Evolutionary conservation across 1,284 basidiomycete species (phyloP).

Genomic region (Malassezia caprae): DNA sequence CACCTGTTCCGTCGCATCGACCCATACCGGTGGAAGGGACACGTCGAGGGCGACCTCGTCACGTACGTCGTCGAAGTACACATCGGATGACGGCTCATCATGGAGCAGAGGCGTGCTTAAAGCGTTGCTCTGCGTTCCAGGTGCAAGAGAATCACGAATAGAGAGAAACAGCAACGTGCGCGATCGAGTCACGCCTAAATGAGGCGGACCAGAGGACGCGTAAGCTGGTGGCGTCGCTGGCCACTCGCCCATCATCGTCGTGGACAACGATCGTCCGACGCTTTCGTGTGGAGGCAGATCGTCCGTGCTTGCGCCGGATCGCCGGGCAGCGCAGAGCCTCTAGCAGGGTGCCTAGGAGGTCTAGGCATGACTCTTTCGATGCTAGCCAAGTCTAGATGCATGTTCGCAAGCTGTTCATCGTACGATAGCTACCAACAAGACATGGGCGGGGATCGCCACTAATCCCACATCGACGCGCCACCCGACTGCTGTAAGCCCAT

Average conservation of each 20-base stretch:
- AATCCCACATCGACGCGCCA: constrained; percentile 9
- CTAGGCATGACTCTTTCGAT: too few relatives aligned
- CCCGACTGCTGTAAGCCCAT: constrained; percentile 11
- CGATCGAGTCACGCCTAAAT: constrained; percentile 59
- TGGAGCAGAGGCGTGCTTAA: constrained; percentile 41
- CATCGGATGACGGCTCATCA: constrained; percentile 17
- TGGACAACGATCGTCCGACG: background rate
- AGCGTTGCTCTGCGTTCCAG: constrained; percentile 28
- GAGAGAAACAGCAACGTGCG: constrained; percentile 89
- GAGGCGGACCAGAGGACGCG: background rate
- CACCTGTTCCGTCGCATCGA: constrained; percentile 37
- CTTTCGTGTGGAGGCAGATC: background rate
- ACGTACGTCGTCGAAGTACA: constrained; percentile 23
- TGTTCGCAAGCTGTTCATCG: background rate
- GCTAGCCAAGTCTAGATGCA: background rate
- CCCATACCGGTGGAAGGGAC: constrained; percentile 44
- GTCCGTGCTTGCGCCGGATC: background rate
- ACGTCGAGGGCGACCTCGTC: constrained; percentile 40
- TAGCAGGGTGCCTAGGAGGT: background rate
- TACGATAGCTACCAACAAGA: background rate
- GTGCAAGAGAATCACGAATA: constrained; percentile 65
- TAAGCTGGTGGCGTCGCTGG: background rate
- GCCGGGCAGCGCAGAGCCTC: background rate
- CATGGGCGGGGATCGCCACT: background rate
- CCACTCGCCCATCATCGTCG: background rate